phyloP scores from a whole-genome alignment of 768 basidiomycete genomes.

The Tylopilus vinaceipallidus region DNA sequence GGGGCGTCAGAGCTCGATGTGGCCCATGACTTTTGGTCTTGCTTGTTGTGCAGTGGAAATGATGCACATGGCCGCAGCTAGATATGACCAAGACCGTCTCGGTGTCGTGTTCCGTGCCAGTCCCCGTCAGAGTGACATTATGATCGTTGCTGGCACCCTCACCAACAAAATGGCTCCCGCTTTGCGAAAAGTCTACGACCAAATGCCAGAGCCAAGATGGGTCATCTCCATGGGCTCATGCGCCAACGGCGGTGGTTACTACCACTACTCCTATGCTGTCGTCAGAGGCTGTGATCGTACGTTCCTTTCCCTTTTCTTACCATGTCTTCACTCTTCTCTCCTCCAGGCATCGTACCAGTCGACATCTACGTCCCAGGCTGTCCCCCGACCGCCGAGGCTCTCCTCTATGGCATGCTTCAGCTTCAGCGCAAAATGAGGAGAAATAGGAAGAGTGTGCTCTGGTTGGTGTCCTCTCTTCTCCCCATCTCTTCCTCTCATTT shows the following conservation, averaged over 20 bases:
- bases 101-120: constrained; percentile 99
- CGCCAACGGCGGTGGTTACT: constrained; percentile 96
- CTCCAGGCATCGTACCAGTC: constrained; percentile 88
- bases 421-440: constrained; percentile 95
- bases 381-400: constrained; percentile 93
- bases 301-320: constrained; percentile 29
- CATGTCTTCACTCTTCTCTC: constrained; percentile 9
- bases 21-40: constrained; percentile 99
- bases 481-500: background rate
- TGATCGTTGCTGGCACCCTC: constrained; percentile 98
- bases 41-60: constrained; percentile 99
- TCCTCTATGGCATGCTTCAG: constrained; percentile 95
- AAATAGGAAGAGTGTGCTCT: constrained; percentile 81
- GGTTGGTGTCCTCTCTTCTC: constrained; percentile 45
- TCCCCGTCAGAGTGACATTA: constrained; percentile 95
- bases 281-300: constrained; percentile 96
- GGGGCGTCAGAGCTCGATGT: constrained; percentile 97
- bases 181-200: constrained; percentile 92
- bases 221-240: constrained; percentile 99
- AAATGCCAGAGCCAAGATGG: constrained; percentile 99
- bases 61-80: constrained; percentile 99
- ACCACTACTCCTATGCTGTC: constrained; percentile 98
- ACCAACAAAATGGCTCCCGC: constrained; percentile 99
- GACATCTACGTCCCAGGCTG: constrained; percentile 98
- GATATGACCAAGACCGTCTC: constrained; percentile 97